Evolutionary conservation across 108 stramenopile genomes (phyloP).

Genomic region (Licmophora abbreviata): DNA sequence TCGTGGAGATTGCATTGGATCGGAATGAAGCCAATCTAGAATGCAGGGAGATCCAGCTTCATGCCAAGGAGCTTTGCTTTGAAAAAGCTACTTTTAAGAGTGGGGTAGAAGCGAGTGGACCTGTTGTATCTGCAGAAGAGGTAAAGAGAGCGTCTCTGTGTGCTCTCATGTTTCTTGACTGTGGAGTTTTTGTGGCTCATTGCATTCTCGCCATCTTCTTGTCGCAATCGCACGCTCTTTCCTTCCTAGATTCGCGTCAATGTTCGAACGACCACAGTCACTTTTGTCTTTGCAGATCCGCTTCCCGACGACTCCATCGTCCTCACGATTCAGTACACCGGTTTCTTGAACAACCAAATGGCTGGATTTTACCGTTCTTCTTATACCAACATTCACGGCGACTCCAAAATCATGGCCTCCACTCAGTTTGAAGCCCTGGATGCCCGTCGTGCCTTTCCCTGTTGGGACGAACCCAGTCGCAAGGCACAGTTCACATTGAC

Average conservation of each 20-base stretch:
- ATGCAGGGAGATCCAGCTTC: slow-evolving; percentile 59
- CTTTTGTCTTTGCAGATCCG: slow-evolving; percentile 51
- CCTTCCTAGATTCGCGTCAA: slow-evolving; percentile 40
- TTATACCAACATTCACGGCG: slow-evolving; percentile 78
- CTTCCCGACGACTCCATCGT: slow-evolving; percentile 36
- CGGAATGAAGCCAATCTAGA: slow-evolving; percentile 22
- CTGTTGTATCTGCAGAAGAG: background rate
- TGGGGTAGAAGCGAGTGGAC: slow-evolving; percentile 11
- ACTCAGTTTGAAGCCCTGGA: slow-evolving; percentile 97
- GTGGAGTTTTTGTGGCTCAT: too few species aligned
- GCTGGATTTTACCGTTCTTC: slow-evolving; percentile 89
- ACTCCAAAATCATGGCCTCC: slow-evolving; percentile 80
- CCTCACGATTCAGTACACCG: slow-evolving; percentile 64
- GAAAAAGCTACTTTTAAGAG: slow-evolving; percentile 38
- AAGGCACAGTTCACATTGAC: slow-evolving; percentile 90
- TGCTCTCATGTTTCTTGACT: background rate
- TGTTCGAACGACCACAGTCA: slow-evolving; percentile 63
- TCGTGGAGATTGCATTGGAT: slow-evolving; percentile 36
- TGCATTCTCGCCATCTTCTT: too few species aligned
- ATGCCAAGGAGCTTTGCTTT: slow-evolving; percentile 85
- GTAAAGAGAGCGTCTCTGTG: background rate
- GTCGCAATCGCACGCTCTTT: background rate
- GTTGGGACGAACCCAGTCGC: slow-evolving; percentile 95
- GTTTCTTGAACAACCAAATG: slow-evolving; percentile 92
- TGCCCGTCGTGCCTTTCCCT: slow-evolving; percentile 91